Conservation (phyloP, 768 basidiomycete species). For the Agrocybe pediades region DNA sequence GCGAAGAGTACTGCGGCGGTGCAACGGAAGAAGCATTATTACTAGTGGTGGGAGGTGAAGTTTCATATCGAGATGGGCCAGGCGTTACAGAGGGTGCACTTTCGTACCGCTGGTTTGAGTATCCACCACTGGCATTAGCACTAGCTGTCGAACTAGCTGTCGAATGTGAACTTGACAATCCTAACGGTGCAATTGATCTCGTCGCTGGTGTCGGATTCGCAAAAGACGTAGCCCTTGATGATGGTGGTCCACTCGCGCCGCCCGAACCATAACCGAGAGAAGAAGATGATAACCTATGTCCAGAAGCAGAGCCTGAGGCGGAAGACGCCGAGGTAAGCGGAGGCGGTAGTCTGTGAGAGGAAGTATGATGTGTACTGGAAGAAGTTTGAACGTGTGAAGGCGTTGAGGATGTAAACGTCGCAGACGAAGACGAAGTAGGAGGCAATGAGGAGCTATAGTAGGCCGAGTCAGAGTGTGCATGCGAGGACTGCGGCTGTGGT, state of each 20-base stretch:
- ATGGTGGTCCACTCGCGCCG: background rate
- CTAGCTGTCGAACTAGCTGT: background rate
- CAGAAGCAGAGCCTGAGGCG: background rate
- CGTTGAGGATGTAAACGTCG: background rate
- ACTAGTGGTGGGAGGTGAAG: background rate
- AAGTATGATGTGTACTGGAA: background rate
- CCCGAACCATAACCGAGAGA: background rate
- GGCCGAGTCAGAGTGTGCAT: background rate
- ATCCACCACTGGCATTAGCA: background rate
- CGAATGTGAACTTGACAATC: background rate
- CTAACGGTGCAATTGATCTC: background rate
- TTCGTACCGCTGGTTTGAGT: background rate
- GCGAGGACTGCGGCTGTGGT: background rate
- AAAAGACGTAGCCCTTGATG: background rate
- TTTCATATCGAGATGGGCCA: background rate
- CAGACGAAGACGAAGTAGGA: background rate
- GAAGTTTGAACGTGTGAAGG: background rate
- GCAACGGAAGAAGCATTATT: background rate
- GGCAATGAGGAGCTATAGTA: background rate
- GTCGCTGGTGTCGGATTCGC: background rate
- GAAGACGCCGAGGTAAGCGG: background rate
- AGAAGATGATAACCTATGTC: background rate
- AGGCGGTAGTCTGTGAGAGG: background rate
- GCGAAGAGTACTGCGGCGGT: background rate
- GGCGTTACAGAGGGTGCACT: background rate